These are phyloP conservation scores for Umbilicus rupestris DNA, from an alignment of 164 flowering plant genomes.

Conservation along the genomic window DNA sequence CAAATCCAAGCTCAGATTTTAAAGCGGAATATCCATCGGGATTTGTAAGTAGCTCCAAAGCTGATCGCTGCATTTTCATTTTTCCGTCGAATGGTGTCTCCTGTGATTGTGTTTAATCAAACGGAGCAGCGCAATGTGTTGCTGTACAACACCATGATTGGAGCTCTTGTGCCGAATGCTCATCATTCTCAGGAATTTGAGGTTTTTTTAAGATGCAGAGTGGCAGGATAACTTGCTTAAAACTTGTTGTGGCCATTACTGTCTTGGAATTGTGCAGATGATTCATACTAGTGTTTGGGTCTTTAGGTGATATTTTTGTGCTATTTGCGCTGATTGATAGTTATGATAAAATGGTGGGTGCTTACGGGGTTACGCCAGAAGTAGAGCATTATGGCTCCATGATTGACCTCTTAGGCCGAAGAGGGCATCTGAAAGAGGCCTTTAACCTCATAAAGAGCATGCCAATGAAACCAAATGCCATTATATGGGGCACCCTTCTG, in stretches of 20 bases:
- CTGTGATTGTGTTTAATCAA: constrained; percentile 40
- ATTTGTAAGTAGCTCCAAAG: constrained; percentile 51
- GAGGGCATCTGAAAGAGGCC: constrained; percentile 53
- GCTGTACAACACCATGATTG: constrained; percentile 57
- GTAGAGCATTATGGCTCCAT: constrained; percentile 59
- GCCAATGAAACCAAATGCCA: constrained; percentile 55
- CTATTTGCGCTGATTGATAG: constrained; percentile 63
- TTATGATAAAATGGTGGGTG: constrained; percentile 47
- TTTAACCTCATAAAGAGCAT: constrained; percentile 33
- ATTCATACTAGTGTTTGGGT: constrained; percentile 56
- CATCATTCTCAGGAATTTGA: constrained; percentile 37
- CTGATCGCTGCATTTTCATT: constrained; percentile 55
- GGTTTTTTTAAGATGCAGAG: constrained; percentile 39
- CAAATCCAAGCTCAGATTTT: no score
- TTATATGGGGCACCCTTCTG: constrained; percentile 73
- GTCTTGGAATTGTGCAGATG: constrained; percentile 35
- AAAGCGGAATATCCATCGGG: constrained; percentile 46
- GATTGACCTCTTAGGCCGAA: constrained; percentile 56
- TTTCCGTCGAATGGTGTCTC: constrained; percentile 41
- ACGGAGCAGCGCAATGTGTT: constrained; percentile 36
- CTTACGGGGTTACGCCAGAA: constrained; percentile 35
- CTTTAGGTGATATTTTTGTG: constrained; percentile 54
- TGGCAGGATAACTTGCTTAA: constrained; percentile 59
- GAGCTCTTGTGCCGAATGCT: constrained; percentile 42
- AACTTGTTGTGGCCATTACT: constrained; percentile 33